phyloP scores from a whole-genome alignment of 805 yeast genomes.

The Yamadazyma scolyti region DNA sequence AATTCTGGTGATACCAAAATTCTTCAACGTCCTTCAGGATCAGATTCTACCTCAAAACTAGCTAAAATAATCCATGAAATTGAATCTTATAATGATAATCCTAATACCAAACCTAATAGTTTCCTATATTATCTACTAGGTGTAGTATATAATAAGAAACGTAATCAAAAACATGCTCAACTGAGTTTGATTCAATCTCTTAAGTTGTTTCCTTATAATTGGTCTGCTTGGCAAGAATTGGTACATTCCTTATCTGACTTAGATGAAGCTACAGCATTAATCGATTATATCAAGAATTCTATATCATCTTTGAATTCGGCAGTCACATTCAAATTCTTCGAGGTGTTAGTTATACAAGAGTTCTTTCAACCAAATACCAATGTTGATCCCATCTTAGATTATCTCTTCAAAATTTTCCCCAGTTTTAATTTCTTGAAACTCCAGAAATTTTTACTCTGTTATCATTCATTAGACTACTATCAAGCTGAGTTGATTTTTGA shows the following conservation, averaged over 20 bases:
- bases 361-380: constrained; percentile 59
- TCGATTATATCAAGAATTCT: constrained; percentile 34
- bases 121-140: constrained; percentile 74
- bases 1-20: constrained; percentile 1
- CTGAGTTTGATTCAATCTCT: constrained; percentile 58
- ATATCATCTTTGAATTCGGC: constrained; percentile 25
- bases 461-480: constrained; percentile 80
- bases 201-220: constrained; percentile 72
- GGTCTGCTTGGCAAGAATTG: constrained; percentile 92
- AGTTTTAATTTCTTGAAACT: constrained; percentile 67
- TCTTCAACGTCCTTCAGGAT: constrained; percentile 1
- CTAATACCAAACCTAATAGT: constrained; percentile 40
- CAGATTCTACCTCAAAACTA: constrained; percentile 26
- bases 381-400: constrained; percentile 37
- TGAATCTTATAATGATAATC: constrained; percentile 23
- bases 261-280: constrained; percentile 51
- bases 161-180: constrained; percentile 59
- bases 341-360: constrained; percentile 68
- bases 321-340: constrained; percentile 51
- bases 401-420: constrained; percentile 60
- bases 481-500: constrained; percentile 81
- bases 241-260: constrained; percentile 55
- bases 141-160: constrained; percentile 57
- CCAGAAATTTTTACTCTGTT: constrained; percentile 78
- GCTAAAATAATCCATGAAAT: constrained; percentile 38